Evolutionary conservation across 768 basidiomycete genomes (phyloP).

Genomic region (Macrocybe gigantea): DNA sequence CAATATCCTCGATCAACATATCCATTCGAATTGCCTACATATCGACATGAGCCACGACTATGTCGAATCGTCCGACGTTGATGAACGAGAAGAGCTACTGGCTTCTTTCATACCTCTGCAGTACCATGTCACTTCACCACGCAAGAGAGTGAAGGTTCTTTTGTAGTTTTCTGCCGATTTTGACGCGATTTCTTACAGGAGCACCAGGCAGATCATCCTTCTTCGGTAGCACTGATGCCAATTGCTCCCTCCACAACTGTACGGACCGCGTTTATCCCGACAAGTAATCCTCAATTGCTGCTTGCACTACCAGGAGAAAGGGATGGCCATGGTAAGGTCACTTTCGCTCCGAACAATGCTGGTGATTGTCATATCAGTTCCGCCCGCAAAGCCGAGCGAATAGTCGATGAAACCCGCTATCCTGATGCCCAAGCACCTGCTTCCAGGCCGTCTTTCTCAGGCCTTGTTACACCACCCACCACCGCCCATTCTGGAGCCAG

Average conservation of each 20-base stretch:
- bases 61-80: conserved; percentile 60
- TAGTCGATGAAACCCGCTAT: neutral
- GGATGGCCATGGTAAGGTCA: no score
- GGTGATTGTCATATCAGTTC: neutral
- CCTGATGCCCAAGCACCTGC: no score
- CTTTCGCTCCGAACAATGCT: neutral
- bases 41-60: conserved; percentile 21
- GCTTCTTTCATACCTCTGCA: conserved; percentile 8
- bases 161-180: conserved; percentile 15
- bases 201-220: conserved; percentile 24
- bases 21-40: no score
- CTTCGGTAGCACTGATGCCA: neutral
- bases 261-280: neutral
- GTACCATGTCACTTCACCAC: conserved; percentile 2
- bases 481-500: neutral
- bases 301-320: no score
- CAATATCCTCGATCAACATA: neutral
- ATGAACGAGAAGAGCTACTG: conserved; percentile 45
- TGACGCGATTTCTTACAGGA: conserved; percentile 20
- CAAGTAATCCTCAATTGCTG: neutral
- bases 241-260: neutral
- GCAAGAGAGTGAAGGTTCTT: neutral
- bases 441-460: neutral
- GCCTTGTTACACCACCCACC: neutral
- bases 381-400: neutral